Base-by-base conservation (phyloP, 805 yeast genomes). In the Candida gorgasii region DNA sequence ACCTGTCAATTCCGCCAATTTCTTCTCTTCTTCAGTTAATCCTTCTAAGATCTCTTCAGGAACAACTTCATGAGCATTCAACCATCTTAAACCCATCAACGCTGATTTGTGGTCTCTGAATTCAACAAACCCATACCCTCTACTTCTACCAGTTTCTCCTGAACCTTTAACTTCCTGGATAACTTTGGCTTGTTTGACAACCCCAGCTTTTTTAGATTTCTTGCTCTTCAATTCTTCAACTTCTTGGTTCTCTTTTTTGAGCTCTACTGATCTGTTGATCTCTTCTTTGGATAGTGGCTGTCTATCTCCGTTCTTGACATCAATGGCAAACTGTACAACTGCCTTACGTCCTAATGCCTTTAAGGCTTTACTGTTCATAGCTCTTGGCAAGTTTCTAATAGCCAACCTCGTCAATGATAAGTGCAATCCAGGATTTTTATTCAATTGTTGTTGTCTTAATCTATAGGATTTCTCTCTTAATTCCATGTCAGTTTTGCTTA, bases 81-180 rank as follows among this genome's bases (percentile, higher is more conserved):
- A 75, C 96, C 97, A 93, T 72, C 99, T 81, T 43, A 93, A 77
- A 2, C 95, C 97, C 97, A 89, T 90, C 51, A 93, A 75, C 1
- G 99, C 98, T 49, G 84, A 62, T 63, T 85, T 86, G 63, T 93
- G 99, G 63, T 90, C 96, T 65, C 89, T 82, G 63, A 76, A 89
- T 66, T 93, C 98, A 34, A 93, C 65, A 74, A 93, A 92, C 49
- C 99, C 99, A 57, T 92, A 93, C 47, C 99, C 99, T 72, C 97
- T 84, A 58, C 93, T 83, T 64, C 99, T 78, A 43, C 99, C 99
- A 20, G 75, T 65, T 18, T 84, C 84, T 15, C 95, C 95, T 7
- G 92, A 73, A 6, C 89, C 96, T 61, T 90, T 92, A 33, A 88
- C 86, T 67, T 93, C 99, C 75, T 80, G 86, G 48, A 93, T 86